These are phyloP conservation scores for Aspergillus hiratsukae DNA, from an alignment of 2,329 filamentous ascomycete species.

Conservation along the genomic window DNA sequence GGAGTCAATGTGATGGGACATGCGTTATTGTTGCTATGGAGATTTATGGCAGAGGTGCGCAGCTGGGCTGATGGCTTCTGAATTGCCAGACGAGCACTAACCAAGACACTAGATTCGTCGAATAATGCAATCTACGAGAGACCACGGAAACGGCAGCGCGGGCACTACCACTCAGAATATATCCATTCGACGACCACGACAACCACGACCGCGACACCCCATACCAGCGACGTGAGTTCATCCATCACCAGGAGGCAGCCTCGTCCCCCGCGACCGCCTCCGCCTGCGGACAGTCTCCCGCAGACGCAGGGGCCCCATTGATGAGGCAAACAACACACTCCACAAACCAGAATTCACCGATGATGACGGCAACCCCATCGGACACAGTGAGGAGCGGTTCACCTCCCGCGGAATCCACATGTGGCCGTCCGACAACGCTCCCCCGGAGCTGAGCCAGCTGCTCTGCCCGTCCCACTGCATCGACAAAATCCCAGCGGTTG, in stretches of 20 bases:
- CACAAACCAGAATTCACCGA: slow-evolving; percentile 26
- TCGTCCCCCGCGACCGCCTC: slow-evolving; percentile 35
- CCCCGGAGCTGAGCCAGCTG: slow-evolving; percentile 32
- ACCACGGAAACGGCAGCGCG: slow-evolving; percentile 33
- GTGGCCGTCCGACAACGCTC: slow-evolving; percentile 40
- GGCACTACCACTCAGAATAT: slow-evolving; percentile 40
- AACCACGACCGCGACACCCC: slow-evolving; percentile 8
- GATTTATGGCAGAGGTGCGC: too few relatives aligned
- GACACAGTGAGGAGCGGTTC: slow-evolving; percentile 37
- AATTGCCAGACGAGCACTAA: slow-evolving; percentile 26
- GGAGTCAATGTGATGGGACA: too few relatives aligned
- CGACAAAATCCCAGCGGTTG: slow-evolving; percentile 29
- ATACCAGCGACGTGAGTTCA: slow-evolving; percentile 34
- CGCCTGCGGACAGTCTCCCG: slow-evolving; percentile 41
- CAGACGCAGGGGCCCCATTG: slow-evolving; percentile 38
- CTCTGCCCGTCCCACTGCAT: slow-evolving; percentile 36
- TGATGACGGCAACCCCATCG: slow-evolving; percentile 22
- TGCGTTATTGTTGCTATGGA: too few relatives aligned
- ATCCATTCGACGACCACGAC: slow-evolving; percentile 20
- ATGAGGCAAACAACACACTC: slow-evolving; percentile 27
- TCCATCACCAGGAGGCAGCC: slow-evolving; percentile 21
- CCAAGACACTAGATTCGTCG: slow-evolving; percentile 22
- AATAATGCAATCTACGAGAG: slow-evolving; percentile 32
- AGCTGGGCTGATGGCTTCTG: slow-evolving; percentile 5
- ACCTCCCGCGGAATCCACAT: slow-evolving; percentile 35